Evolutionary conservation across 441 rosid species (phyloP).

Genomic region (Populus hybrid): DNA sequence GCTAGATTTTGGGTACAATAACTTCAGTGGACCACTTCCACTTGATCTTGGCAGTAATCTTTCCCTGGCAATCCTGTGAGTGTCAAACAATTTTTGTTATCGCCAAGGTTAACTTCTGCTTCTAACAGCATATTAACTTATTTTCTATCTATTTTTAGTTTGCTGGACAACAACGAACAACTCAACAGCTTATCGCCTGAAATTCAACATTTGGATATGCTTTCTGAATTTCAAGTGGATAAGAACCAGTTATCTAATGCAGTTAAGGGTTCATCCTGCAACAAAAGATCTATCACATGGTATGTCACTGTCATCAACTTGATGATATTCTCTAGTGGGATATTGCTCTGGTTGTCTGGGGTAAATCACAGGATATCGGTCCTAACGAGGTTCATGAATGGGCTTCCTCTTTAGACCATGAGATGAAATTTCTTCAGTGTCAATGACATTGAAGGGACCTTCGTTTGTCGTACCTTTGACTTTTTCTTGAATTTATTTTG

Average conservation of each 20-base stretch:
- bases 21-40: slow-evolving; percentile 62
- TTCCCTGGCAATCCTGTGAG: slow-evolving; percentile 50
- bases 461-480: background rate
- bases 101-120: background rate
- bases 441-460: background rate
- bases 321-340: slow-evolving; percentile 1
- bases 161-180: slow-evolving; percentile 51
- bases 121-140: slow-evolving; percentile 7
- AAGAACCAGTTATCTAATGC: slow-evolving; percentile 32
- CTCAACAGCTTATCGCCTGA: slow-evolving; percentile 41
- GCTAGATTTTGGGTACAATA: slow-evolving; percentile 82
- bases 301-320: slow-evolving; percentile 25
- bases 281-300: slow-evolving; percentile 25
- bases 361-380: background rate
- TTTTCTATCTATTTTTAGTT: slow-evolving; percentile 25
- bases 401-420: background rate
- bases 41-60: slow-evolving; percentile 39
- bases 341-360: background rate
- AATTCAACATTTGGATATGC: slow-evolving; percentile 31
- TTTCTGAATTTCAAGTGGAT: slow-evolving; percentile 44
- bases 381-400: background rate
- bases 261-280: slow-evolving; percentile 24
- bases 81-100: slow-evolving; percentile 3
- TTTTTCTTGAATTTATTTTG: background rate
- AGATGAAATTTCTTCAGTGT: background rate